A percentile compares a stretch with the other conserved stretches of the same genome.
Conservation (phyloP, 768 basidiomycete genomes). For the Boletus tylopilopsis region DNA sequence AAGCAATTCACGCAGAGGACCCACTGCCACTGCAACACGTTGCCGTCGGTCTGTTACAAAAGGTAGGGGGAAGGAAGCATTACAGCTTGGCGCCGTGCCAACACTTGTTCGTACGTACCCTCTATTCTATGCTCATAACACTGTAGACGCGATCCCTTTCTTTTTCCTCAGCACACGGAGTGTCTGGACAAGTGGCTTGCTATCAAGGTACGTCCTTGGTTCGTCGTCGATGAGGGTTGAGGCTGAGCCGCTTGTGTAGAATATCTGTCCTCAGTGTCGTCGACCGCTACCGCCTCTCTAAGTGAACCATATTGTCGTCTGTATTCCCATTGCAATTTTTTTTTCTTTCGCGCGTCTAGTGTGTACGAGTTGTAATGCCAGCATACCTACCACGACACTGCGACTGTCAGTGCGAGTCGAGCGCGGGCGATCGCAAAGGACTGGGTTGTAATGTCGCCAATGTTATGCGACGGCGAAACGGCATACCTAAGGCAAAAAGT, state of each 20-base stretch:
- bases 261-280: constrained; percentile 90
- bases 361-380: constrained; percentile 3
- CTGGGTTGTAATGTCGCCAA: no score
- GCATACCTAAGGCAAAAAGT: no score
- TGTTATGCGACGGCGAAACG: no score
- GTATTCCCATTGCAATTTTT: not conserved
- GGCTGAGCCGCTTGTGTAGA: constrained; percentile 38
- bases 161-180: constrained; percentile 67
- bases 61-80: constrained; percentile 45
- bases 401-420: no score
- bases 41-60: constrained; percentile 36
- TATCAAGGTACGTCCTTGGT: constrained; percentile 50
- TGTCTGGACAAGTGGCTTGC: constrained; percentile 85
- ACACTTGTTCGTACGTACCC: constrained; percentile 72
- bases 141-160: not conserved
- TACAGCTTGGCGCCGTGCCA: constrained; percentile 89
- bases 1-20: constrained; percentile 62
- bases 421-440: no score
- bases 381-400: not conserved
- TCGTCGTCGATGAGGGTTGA: not conserved
- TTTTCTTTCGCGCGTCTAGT: not conserved
- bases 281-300: constrained; percentile 60
- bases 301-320: not conserved
- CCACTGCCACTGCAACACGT: constrained; percentile 34
- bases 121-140: no score